Conservation (phyloP, 345 rosid genomes). For the Clarkia xantiana region DNA sequence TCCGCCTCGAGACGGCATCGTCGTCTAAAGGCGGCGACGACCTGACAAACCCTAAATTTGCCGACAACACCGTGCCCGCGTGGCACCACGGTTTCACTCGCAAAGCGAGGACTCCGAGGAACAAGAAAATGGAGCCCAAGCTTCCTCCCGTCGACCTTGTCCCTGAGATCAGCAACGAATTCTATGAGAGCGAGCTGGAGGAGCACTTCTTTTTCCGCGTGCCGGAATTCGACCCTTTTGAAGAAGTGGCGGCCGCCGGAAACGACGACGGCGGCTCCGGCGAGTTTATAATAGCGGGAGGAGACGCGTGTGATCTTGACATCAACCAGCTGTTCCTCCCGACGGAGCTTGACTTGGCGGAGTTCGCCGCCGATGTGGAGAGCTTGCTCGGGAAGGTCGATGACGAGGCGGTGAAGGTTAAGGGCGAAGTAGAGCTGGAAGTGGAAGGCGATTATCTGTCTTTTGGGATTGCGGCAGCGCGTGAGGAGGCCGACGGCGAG, state of each 20-base stretch:
- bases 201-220: conserved; percentile 71
- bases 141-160: conserved; percentile 6
- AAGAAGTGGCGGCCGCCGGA: conserved; percentile 23
- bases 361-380: conserved; percentile 79
- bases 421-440: conserved; percentile 11
- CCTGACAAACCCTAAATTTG: not conserved
- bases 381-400: conserved; percentile 40
- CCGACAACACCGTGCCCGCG: conserved; percentile 16
- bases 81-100: conserved; percentile 75
- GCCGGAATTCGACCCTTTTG: conserved; percentile 53
- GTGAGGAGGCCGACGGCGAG: conserved; percentile 14
- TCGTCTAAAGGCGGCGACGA: conserved; percentile 6
- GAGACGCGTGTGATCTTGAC: conserved; percentile 1
- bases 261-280: conserved; percentile 11
- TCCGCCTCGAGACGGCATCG: conserved; percentile 46
- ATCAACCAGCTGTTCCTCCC: conserved; percentile 41
- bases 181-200: conserved; percentile 30
- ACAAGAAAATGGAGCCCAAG: conserved; percentile 12
- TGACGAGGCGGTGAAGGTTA: conserved; percentile 24
- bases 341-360: conserved; percentile 67
- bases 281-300: not conserved
- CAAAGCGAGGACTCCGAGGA: conserved; percentile 64
- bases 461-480: not conserved
- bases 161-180: conserved; percentile 53
- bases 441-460: not conserved